A percentile compares a stretch with the other conserved stretches of the same genome.
phyloP scores from a whole-genome alignment of 495 filamentous ascomycete species.

The Aspergillus conjunctus region DNA sequence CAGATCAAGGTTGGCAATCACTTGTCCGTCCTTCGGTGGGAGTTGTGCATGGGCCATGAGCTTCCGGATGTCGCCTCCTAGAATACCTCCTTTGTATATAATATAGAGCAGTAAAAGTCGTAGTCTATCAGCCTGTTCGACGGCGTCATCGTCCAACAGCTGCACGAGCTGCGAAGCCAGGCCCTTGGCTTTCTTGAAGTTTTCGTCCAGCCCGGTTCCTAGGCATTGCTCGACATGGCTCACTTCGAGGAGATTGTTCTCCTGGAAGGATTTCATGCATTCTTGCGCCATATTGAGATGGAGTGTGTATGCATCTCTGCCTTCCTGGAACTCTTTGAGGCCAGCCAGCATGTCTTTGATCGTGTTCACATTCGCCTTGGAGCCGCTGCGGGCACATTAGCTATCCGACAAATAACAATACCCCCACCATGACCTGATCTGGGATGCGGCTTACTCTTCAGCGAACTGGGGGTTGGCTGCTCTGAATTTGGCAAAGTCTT shows the following conservation, averaged over 20 bases:
- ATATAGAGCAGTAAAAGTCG: constrained; percentile 83
- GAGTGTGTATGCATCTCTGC: constrained; percentile 92
- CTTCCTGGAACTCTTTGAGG: constrained; percentile 88
- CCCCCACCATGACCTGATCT: background rate
- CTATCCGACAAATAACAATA: background rate
- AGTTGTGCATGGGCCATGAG: constrained; percentile 83
- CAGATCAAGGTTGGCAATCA: constrained; percentile 76
- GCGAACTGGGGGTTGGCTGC: constrained; percentile 93
- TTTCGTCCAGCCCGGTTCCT: constrained; percentile 91
- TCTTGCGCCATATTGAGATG: constrained; percentile 98
- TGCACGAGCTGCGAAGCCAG: constrained; percentile 83
- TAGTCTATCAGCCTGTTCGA: constrained; percentile 71
- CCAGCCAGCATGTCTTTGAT: constrained; percentile 98
- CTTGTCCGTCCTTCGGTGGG: constrained; percentile 67
- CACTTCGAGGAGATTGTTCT: constrained; percentile 80
- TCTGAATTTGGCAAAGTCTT: constrained; percentile 89
- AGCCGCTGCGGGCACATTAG: constrained; percentile 41
- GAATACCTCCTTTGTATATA: constrained; percentile 84
- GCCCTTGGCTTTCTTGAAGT: constrained; percentile 87
- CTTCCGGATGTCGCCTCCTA: constrained; percentile 81
- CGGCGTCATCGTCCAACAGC: constrained; percentile 76
- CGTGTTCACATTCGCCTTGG: constrained; percentile 75
- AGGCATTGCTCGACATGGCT: constrained; percentile 83
- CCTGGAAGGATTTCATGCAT: constrained; percentile 89
- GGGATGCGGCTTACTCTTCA: constrained; percentile 52